Evolutionary conservation across 371 early-diverging fungal genomes (phyloP), one percentile per base, ranked within the genome.

Genomic region (Lichtheimia corymbifera): DNA sequence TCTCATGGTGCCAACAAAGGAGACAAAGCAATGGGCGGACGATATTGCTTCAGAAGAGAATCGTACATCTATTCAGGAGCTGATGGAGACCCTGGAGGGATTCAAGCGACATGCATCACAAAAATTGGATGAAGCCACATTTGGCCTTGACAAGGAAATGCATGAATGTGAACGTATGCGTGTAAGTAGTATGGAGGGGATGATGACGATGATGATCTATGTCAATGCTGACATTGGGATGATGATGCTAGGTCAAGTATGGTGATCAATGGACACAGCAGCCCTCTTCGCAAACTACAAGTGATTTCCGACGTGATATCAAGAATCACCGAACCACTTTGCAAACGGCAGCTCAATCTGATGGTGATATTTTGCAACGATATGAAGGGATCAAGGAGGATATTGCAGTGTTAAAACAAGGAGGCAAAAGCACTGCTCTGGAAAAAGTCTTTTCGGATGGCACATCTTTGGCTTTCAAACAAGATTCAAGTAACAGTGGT

Each of bases 231-330:
- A 30, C 0, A 35, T 35, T 35, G 9, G 9, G 14, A 11, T 14
- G 11, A 43, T 27, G 43, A 15, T 11, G 45, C n/a, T 65, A 88
- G 88, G 77, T 78, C 7, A 84, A 88, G 61, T 90, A 88, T 63
- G 86, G 83, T 25, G 89, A 92, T 50, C 74, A 76, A n/a, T 97
- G 96, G 94, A 86, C 89, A 15, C 91, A 93, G 63, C 80, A 86
- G 49, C 91, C 96, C 15, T 93, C 95, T 1, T 83, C 84, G 13
- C 73, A 86, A n/a, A 67, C 88, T 4, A 91, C 93, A 1, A 76
- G 84, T 5, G 79, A 84, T 49, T 90, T 90, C 62, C 85, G 94
- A 44, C 82, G 88, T 41, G 95, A 95, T 61, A 69, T 94, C 7
- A 79, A 83, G 4, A 88, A 86, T n/a, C 88, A 93, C 61, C 86